A percentile compares a stretch with the other conserved stretches of the same genome.
phyloP scores from a whole-genome alignment of 2,329 filamentous ascomycete species.

The Rhynchosporium agropyri region DNA sequence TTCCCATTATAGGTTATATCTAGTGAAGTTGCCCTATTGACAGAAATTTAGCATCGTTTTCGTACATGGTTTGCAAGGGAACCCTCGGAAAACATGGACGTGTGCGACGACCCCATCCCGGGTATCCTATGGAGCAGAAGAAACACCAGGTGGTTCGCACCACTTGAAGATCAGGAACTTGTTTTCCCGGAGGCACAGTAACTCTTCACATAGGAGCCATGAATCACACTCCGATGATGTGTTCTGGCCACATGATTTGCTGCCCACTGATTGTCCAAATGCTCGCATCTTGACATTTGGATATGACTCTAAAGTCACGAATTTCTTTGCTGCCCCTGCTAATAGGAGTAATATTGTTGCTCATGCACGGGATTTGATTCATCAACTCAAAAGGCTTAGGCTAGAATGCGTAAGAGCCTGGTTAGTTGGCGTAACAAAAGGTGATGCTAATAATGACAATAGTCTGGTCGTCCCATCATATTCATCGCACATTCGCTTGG shows the following conservation, averaged over 20 bases:
- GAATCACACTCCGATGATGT: conserved; percentile 17
- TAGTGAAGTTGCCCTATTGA: neutral
- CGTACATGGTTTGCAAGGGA: conserved; percentile 29
- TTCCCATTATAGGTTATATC: conserved; percentile 1
- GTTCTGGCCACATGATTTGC: conserved; percentile 33
- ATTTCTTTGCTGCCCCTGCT: conserved; percentile 28
- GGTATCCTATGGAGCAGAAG: neutral
- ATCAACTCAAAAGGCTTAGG: conserved; percentile 22
- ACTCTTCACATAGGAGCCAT: neutral
- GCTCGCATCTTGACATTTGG: conserved; percentile 31
- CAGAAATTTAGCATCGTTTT: conserved; percentile 22
- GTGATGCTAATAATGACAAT: conserved; percentile 9
- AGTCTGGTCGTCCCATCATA: conserved; percentile 28
- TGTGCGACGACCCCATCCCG: neutral
- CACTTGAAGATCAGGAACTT: neutral
- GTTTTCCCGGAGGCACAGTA: conserved; percentile 22
- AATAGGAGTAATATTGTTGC: conserved; percentile 30
- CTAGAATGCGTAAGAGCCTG: conserved; percentile 23
- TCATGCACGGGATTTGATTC: conserved; percentile 28
- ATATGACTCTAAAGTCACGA: conserved; percentile 32
- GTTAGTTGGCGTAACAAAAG: neutral
- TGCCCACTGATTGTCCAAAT: conserved; percentile 28
- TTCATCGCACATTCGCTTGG: conserved; percentile 36
- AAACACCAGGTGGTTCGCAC: neutral
- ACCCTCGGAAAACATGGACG: conserved; percentile 28